Evolutionary conservation across 2,329 filamentous ascomycete species (phyloP).

Genomic region (Setomelanomma holmii): DNA sequence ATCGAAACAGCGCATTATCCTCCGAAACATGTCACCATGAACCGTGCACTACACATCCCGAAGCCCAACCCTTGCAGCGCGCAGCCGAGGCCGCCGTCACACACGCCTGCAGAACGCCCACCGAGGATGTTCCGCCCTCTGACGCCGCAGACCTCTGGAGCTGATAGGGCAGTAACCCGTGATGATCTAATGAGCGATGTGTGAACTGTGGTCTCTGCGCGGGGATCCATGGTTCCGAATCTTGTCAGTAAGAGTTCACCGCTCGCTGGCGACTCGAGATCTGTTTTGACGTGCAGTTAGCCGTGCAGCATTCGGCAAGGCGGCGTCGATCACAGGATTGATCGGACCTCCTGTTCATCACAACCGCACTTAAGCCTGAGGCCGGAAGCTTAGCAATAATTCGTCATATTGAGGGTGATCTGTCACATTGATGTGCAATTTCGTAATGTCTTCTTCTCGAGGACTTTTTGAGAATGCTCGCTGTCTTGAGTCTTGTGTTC

Average conservation of each 20-base stretch:
- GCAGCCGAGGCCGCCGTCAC: slow-evolving; percentile 6
- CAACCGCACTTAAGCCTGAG: slow-evolving; percentile 1
- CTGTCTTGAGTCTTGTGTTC: background rate
- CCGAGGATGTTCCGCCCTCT: background rate
- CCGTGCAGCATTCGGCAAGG: background rate
- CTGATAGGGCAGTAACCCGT: background rate
- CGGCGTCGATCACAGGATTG: slow-evolving; percentile 8
- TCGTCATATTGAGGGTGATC: background rate
- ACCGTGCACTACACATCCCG: slow-evolving; percentile 1
- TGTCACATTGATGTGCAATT: background rate
- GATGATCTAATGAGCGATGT: background rate
- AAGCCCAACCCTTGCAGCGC: slow-evolving; percentile 4
- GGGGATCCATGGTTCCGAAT: background rate
- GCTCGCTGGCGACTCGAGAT: background rate
- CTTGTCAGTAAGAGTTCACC: background rate
- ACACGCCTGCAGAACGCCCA: slow-evolving; percentile 1
- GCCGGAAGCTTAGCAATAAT: background rate
- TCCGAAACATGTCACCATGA: slow-evolving; percentile 3
- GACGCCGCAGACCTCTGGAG: background rate
- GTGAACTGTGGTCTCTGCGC: background rate
- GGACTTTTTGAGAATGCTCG: too few relatives aligned
- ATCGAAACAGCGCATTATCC: slow-evolving; percentile 10
- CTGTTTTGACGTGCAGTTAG: background rate
- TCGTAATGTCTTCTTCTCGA: too few relatives aligned
- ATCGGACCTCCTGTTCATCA: slow-evolving; percentile 15